Percentiles rank a stretch among this genome's conserved stretches.
Conservation (phyloP, 2,329 filamentous ascomycete species). For the Calonectria crousiana region DNA sequence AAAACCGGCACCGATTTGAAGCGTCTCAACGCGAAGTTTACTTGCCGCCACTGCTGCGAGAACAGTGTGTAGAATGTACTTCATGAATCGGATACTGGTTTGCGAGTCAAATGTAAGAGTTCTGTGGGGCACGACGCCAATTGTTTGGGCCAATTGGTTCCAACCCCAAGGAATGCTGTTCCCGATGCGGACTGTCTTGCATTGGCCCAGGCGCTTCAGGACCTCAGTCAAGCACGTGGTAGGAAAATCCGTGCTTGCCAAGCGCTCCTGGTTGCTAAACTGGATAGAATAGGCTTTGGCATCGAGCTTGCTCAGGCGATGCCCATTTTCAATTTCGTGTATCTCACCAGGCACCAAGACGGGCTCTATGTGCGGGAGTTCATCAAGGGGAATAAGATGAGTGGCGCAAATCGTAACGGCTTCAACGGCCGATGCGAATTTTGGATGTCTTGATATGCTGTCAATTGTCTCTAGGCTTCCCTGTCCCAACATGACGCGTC, state of each 20-base stretch:
- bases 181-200: conserved; percentile 1
- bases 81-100: conserved; percentile 7
- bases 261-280: neutral
- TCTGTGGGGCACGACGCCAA: conserved; percentile 8
- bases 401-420: neutral
- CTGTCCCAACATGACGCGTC: conserved; percentile 13
- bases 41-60: neutral
- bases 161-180: conserved; percentile 2
- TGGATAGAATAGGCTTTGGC: conserved; percentile 1
- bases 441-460: neutral
- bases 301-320: neutral
- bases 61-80: conserved; percentile 4
- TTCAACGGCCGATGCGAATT: neutral
- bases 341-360: neutral
- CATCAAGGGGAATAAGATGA: conserved; percentile 3
- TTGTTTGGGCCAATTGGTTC: neutral
- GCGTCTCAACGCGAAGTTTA: neutral
- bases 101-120: conserved; percentile 12
- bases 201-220: neutral
- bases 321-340: neutral
- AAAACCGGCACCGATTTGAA: conserved; percentile 7
- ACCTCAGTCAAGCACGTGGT: neutral
- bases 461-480: conserved; percentile 1
- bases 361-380: neutral
- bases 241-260: neutral